A percentile compares a stretch with the other conserved stretches of the same genome.
Evolutionary conservation across 345 rosid species (phyloP).

Genomic region (Triadica sebifera): DNA sequence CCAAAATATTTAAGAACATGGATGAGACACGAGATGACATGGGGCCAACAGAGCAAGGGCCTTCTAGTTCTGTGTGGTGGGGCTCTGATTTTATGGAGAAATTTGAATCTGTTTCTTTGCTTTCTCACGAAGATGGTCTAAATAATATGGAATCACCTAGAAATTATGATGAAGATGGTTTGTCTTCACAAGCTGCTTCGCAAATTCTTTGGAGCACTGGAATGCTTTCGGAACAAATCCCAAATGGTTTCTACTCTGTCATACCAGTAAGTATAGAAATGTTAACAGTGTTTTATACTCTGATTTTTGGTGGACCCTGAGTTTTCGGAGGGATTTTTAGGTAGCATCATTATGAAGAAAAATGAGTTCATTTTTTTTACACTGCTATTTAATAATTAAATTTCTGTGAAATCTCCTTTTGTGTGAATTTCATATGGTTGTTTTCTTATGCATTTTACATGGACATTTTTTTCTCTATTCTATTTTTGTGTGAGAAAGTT

Average conservation of each 20-base stretch:
- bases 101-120: conserved; percentile 67
- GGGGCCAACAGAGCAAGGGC: conserved; percentile 65
- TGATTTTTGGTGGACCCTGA: background rate
- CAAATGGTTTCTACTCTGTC: conserved; percentile 88
- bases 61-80: conserved; percentile 78
- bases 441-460: background rate
- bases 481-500: background rate
- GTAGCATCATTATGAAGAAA: background rate
- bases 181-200: conserved; percentile 68
- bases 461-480: background rate
- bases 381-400: background rate
- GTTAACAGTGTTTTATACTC: background rate
- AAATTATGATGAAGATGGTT: conserved; percentile 58
- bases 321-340: background rate
- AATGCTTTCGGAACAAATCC: conserved; percentile 72
- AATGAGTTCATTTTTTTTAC: background rate
- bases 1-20: conserved; percentile 59
- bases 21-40: conserved; percentile 72
- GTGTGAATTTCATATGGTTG: background rate
- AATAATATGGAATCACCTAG: conserved; percentile 55
- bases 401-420: background rate
- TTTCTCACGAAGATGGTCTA: conserved; percentile 63
- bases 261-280: conserved; percentile 36
- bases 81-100: conserved; percentile 79
- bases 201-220: conserved; percentile 91